Evolutionary conservation across 164 flowering plant species (phyloP), one percentile per base, ranked within the genome.

Genomic region (Houttuynia cordata): DNA sequence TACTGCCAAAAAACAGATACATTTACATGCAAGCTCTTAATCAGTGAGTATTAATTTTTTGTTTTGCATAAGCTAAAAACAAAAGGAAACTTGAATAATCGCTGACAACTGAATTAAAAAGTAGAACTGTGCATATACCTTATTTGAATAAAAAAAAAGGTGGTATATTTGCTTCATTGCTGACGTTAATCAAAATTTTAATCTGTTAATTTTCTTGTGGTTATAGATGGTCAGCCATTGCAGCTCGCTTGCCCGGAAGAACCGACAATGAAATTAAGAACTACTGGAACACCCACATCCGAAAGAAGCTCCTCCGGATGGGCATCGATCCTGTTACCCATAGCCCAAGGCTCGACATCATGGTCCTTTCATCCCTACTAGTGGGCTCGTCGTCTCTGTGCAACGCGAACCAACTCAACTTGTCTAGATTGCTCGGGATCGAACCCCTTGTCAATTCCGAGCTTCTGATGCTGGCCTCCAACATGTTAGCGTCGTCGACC

Each of bases 291-390:
- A 91, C 98, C 30, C 95, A 83, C 81, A 89, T 92, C 25, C 61
- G 98, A 21, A 92, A 92, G 65, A 79, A 81, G 80, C 89, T 92
- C 18, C 82, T 88, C 0, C 66, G 95, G 41, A 85, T 83, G 91
- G 98, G 98, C 47, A 85, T 92, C 30, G 98, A 92, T 62, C 98
- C 98, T 0, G 91, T 87, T 21, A 89, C 96, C 9, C 96, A 92
- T 54, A 75, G 71, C 53, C 96, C 91, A 8, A 79, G 96, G 1
- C 78, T 87, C 0, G 96, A 89, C 70, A 88, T 86, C 53, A 74
- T 88, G 7, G 94, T 89, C 61, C 75, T 87, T 61, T 85, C 93
- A 30, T 80, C 93, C 0, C 63, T 85, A 45, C 69, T 84, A 13
- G n/a, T n/a, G n/a, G 71, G 62, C 68, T 73, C 91, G 19, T 73